Base-by-base conservation (phyloP, 805 yeast genomes). In the Metschnikowia continentalis region DNA sequence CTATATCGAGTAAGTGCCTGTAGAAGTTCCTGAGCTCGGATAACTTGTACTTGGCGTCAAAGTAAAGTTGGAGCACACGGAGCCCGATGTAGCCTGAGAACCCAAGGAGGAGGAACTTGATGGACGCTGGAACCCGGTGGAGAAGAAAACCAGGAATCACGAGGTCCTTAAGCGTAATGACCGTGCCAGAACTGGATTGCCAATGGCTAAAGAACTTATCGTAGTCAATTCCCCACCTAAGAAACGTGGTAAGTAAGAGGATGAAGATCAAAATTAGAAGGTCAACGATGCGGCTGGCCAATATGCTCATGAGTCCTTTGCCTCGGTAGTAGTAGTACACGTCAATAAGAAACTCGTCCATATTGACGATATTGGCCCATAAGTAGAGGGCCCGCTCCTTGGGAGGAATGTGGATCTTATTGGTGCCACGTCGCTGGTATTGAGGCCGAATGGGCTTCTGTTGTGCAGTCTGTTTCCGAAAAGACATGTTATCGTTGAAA, bases 331-430 rank as follows among this genome's bases (percentile, higher is more conserved):
- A 94, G 46, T 78, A 76, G 67, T 94, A 94, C 10, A 91, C 80
- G 58, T 92, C 96, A 48, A 82, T 82, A 17, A 94, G 72, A 60
- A 92, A 94, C 42, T 82, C 79, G 69, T 94, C 99, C 65, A 94
- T 77, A 66, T 94, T 94, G 58, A 88, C 89, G 22, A 94, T 89
- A 61, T 94, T 94, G 1, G 98, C 96, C 98, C 99, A 94, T 53
- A 89, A 78, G 90, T 97, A 94, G 15, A 88, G 72, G 0, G 98
- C 96, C 45, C 90, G 72, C 62, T 91, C 97, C 44, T 66, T 68
- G 3, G 77, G 77, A 14, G 78, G 76, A 20, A 74, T 72, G 5
- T 67, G 46, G 32, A 55, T 35, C 42, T 55, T 46, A 35, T 46
- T 54, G 6, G 47, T 13, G 30, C 51, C 48, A 4, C 30, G 38